Evolutionary conservation across 306 rosid species (phyloP), one percentile per base, ranked within the genome.

Genomic region (Ormosia semicastrata): DNA sequence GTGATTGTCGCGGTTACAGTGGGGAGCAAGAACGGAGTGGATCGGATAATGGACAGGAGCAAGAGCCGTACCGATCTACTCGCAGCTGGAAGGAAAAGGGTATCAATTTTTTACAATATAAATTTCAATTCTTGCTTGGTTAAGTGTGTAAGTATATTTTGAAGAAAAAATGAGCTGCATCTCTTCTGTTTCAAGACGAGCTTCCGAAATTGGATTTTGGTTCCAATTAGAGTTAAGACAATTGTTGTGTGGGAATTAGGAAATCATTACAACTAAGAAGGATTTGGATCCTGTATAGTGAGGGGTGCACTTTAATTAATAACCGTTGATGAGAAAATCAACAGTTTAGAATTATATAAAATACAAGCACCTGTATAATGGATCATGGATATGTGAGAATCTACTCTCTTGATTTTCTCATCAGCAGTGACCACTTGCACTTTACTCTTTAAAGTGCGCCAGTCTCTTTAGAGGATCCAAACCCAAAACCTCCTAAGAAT

Each of bases 51-150:
- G 99, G 99, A 93, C 81, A 89, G 83, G 92, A 86, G 81, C 89
- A 89, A 91, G 93, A 90, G 70, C 86, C 99, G 98, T 57, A 89
- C 97, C 87, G 98, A 95, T 93, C 91, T 93, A 87, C 99, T 95
- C 17, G 90, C 97, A 29, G 99, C 98, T 12, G 99, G 99, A 54
- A 86, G 83, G 8, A 90, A 95, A 76, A 93, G 76, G 99, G 99
- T 95, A 83, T 39, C 7, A 0, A 4, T 58, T 54, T 8, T 36
- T 39, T 74, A 0, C 43, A 15, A 43, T 59, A 3, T 29, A 39
- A 43, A 63, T 83, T 75, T 70, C 54, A 54, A 39, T 82, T 73
- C 32, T 73, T 66, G 53, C 24, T 79, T 77, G 47, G 63, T n/a
- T 44, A 24, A 53, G 17, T 44, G n/a, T 50, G 17, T 34, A 11